Evolutionary conservation across 2,329 filamentous ascomycete species (phyloP), one percentile per base, ranked within the genome.

Genomic region (Pestalotiopsis sp.): DNA sequence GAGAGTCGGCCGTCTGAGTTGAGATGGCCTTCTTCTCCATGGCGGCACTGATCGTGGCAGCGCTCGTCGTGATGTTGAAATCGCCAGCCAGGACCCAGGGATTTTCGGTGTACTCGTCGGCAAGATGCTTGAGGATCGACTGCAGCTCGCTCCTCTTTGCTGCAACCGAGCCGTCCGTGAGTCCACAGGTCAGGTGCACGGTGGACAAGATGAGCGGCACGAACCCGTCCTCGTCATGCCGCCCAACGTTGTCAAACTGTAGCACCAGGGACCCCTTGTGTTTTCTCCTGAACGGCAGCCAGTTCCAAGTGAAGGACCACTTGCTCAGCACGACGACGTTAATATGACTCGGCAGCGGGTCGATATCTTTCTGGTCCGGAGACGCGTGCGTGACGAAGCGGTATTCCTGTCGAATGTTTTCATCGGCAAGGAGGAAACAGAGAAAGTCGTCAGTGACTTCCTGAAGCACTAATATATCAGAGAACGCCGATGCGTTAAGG

Each of bases 391-490:
- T 89, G n/a, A 80, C 78, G 74, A 85, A 91, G 1, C 84, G 82
- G 71, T 90, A 92, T 2, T 76, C 78, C 12, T 77, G 71, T 36
- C 82, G 82, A 27, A 92, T 80, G 2, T 78, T 73, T 2, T 78
- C 69, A 67, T 87, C 76, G 2, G 75, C 73, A 1, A 92, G 84
- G 0, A 92, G 79, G 68, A 83, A 84, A 0, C 83, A 82, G 0
- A 92, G 82, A 69, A 92, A 91, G 56, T 87, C 83, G 70, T 92
- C 89, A 0, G 89, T 90, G 1, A 92, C 87, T 78, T 92, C 90
- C 75, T 92, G 85, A 4, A 92, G 81, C 3, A 87, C 79, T 9
- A 88, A 71, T 3, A 87, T 77, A 68, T 88, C 85, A 7, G 86
- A 80, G 0, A 74, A 69, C 3, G 84, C 84, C 7, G 78, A 75